phyloP scores from a whole-genome alignment of 352 stramenopile genomes.

The Globisporangium echinulatum region DNA sequence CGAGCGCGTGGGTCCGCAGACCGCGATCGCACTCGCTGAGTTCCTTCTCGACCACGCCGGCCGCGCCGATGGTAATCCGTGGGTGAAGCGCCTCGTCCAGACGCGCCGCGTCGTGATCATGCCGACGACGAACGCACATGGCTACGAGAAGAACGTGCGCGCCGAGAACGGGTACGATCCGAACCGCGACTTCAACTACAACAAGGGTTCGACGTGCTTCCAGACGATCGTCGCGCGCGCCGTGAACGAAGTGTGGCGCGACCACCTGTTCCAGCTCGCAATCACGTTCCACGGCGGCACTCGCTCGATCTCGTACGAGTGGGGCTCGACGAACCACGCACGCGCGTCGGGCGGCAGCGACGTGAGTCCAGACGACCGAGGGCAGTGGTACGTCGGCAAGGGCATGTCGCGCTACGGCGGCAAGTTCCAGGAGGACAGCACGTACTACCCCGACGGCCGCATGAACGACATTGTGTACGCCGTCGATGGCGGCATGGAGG shows the following conservation, averaged over 20 bases:
- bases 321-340: slow-evolving; percentile 88
- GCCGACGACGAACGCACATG: slow-evolving; percentile 90
- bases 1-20: slow-evolving; percentile 88
- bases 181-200: slow-evolving; percentile 97
- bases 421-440: slow-evolving; percentile 46
- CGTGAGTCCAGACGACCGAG: slow-evolving; percentile 45
- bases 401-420: slow-evolving; percentile 68
- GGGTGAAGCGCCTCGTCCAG: slow-evolving; percentile 71
- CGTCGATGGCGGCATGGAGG: slow-evolving; percentile 94
- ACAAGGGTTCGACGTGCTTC: slow-evolving; percentile 84
- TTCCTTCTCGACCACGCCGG: slow-evolving; percentile 53
- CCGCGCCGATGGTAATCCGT: slow-evolving; percentile 34
- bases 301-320: slow-evolving; percentile 94
- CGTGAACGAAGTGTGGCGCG: slow-evolving; percentile 93
- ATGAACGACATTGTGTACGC: slow-evolving; percentile 96
- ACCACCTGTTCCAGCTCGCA: slow-evolving; percentile 93
- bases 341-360: slow-evolving; percentile 28
- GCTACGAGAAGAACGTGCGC: slow-evolving; percentile 79
- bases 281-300: slow-evolving; percentile 97
- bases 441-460: slow-evolving; percentile 53
- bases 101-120: slow-evolving; percentile 75
- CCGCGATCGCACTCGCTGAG: slow-evolving; percentile 66
- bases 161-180: slow-evolving; percentile 87
- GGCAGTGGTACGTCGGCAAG: slow-evolving; percentile 38
- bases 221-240: slow-evolving; percentile 89